A percentile compares a stretch with the other conserved stretches of the same genome.
These are phyloP conservation scores for Sclerospora graminicola DNA, from an alignment of 352 stramenopile species.

Conservation along the genomic window DNA sequence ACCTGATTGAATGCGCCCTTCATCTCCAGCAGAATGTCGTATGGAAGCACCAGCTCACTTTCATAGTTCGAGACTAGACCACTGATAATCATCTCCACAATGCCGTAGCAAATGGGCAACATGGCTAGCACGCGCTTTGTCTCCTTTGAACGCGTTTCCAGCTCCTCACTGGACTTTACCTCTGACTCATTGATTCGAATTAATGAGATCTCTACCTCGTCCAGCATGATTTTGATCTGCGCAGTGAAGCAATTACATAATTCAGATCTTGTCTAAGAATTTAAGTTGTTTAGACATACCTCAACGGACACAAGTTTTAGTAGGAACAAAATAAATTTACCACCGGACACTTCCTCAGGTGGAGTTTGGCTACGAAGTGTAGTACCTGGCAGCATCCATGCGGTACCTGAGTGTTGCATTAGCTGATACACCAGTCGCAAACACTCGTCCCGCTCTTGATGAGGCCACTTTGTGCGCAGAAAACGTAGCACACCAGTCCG, in stretches of 20 bases:
- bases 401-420: conserved; percentile 43
- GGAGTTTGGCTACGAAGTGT: conserved; percentile 35
- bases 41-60: conserved; percentile 38
- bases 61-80: conserved; percentile 45
- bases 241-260: not conserved
- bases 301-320: conserved; percentile 75
- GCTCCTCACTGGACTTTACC: conserved; percentile 36
- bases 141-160: conserved; percentile 33
- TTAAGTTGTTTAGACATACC: conserved; percentile 18
- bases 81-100: conserved; percentile 62
- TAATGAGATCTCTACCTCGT: conserved; percentile 65
- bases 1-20: conserved; percentile 59
- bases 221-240: conserved; percentile 79
- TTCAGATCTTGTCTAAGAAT: not conserved
- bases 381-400: conserved; percentile 54
- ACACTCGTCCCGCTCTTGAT: conserved; percentile 62
- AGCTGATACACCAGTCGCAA: conserved; percentile 47
- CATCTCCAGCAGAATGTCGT: conserved; percentile 61
- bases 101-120: conserved; percentile 67
- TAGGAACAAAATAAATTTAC: conserved; percentile 68
- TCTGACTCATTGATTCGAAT: conserved; percentile 56
- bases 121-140: conserved; percentile 43
- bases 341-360: conserved; percentile 40
- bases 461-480: conserved; percentile 54
- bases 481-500: conserved; percentile 50